Conservation (phyloP, 140 eudicot genomes). For the Erigeron philadelphicus region DNA sequence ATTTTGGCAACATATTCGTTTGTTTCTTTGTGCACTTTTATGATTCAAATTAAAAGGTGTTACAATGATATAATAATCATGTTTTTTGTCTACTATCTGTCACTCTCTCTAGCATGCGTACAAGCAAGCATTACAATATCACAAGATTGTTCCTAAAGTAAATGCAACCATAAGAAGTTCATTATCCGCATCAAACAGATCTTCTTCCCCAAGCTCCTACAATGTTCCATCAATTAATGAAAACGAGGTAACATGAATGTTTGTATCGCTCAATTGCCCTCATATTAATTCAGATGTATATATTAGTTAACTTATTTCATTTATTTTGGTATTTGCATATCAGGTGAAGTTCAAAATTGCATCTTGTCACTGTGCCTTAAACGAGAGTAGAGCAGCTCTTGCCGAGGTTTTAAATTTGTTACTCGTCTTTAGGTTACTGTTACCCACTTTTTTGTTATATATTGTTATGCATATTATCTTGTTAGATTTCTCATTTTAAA, state of each 20-base stretch:
- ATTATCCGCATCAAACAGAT: slow-evolving; percentile 62
- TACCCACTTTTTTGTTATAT: slow-evolving; percentile 6
- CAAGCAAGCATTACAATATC: slow-evolving; percentile 88
- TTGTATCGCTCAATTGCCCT: slow-evolving; percentile 9
- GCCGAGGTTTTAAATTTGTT: slow-evolving; percentile 51
- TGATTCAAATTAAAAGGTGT: slow-evolving; percentile 19
- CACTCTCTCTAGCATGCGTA: slow-evolving; percentile 49
- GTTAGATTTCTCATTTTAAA: too few species aligned
- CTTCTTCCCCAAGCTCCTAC: slow-evolving; percentile 73
- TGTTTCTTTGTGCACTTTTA: not conserved
- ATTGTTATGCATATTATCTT: too few species aligned
- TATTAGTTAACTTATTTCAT: slow-evolving; percentile 2
- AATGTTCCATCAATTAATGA: slow-evolving; percentile 67
- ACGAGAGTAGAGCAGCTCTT: slow-evolving; percentile 77
- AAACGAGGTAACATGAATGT: slow-evolving; percentile 57
- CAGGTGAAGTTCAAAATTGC: slow-evolving; percentile 95
- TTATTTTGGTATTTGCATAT: slow-evolving; percentile 3
- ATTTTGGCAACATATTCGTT: slow-evolving; percentile 12
- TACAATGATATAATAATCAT: not conserved
- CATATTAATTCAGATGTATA: not conserved
- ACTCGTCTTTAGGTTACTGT: not conserved
- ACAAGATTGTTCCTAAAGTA: slow-evolving; percentile 64
- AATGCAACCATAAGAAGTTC: slow-evolving; percentile 59
- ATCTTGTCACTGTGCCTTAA: slow-evolving; percentile 61
- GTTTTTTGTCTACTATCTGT: slow-evolving; percentile 6